phyloP scores from a whole-genome alignment of 2,329 filamentous ascomycete species.

The Talaromyces sp. region DNA sequence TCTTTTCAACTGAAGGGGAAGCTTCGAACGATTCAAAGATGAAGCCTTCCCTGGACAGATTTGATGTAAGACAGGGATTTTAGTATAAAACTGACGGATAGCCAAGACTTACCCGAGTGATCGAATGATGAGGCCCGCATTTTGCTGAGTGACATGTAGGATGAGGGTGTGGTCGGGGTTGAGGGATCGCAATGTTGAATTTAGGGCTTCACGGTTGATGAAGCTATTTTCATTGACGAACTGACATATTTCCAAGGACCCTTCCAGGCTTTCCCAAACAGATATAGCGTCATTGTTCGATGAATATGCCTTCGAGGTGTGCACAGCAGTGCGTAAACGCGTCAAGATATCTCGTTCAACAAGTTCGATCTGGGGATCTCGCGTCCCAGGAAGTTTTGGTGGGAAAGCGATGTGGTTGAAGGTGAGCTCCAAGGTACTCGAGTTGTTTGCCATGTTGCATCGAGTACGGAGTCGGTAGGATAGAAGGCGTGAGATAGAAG shows the following conservation, averaged over 20 bases:
- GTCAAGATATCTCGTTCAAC: constrained; percentile 30
- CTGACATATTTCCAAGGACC: no score
- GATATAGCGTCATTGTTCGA: constrained; percentile 17
- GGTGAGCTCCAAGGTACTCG: neutral
- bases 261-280: no score
- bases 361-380: constrained; percentile 24
- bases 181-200: no score
- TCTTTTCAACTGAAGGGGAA: constrained; percentile 52
- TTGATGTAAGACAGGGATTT: neutral
- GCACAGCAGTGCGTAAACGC: constrained; percentile 29
- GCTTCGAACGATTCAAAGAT: constrained; percentile 62
- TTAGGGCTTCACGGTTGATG: no score
- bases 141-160: no score
- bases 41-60: constrained; percentile 25
- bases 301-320: constrained; percentile 20
- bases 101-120: no score
- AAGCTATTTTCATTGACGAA: no score
- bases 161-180: no score
- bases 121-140: no score
- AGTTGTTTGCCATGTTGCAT: neutral
- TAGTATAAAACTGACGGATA: no score
- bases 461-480: neutral
- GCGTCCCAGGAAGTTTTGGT: constrained; percentile 35
- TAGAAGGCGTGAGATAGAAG: neutral
- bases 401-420: constrained; percentile 40